These are phyloP conservation scores for Proliferodiscus dingleyae DNA, from an alignment of 2,329 filamentous ascomycete genomes.

Conservation along the genomic window DNA sequence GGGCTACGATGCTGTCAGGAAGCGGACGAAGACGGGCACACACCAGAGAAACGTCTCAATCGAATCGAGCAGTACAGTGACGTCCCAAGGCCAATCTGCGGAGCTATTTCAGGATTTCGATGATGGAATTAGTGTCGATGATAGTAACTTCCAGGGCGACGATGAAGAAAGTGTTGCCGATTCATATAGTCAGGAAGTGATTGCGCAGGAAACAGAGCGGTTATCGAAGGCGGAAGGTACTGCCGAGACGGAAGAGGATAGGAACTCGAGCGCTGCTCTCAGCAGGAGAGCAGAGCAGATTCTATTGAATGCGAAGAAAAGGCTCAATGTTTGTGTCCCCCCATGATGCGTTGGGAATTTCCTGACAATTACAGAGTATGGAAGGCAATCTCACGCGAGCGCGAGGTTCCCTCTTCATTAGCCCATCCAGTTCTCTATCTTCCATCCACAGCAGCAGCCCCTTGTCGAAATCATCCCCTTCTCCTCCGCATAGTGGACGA, in stretches of 20 bases:
- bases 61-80: conserved; percentile 58
- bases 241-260: conserved; percentile 48
- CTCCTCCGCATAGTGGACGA: conserved; percentile 21
- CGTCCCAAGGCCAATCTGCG: conserved; percentile 42
- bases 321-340: conserved; percentile 65
- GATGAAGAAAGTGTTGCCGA: conserved; percentile 59
- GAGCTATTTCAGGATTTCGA: conserved; percentile 57
- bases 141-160: conserved; percentile 62
- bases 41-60: conserved; percentile 51
- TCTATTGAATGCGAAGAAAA: conserved; percentile 84
- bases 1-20: conserved; percentile 41
- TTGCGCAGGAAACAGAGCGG: conserved; percentile 25
- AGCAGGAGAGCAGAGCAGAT: conserved; percentile 85
- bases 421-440: conserved; percentile 44
- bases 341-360: background rate
- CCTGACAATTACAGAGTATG: conserved; percentile 63
- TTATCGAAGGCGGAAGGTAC: conserved; percentile 23
- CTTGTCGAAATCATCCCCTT: conserved; percentile 32
- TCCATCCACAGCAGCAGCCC: conserved; percentile 37
- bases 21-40: conserved; percentile 39
- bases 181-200: conserved; percentile 30
- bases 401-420: conserved; percentile 58
- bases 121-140: conserved; percentile 56
- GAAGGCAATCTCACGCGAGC: conserved; percentile 84
- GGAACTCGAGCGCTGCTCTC: conserved; percentile 67